These are phyloP conservation scores for Nannochloropsis oceanica DNA, from an alignment of 108 stramenopile species.

Conservation along the genomic window DNA sequence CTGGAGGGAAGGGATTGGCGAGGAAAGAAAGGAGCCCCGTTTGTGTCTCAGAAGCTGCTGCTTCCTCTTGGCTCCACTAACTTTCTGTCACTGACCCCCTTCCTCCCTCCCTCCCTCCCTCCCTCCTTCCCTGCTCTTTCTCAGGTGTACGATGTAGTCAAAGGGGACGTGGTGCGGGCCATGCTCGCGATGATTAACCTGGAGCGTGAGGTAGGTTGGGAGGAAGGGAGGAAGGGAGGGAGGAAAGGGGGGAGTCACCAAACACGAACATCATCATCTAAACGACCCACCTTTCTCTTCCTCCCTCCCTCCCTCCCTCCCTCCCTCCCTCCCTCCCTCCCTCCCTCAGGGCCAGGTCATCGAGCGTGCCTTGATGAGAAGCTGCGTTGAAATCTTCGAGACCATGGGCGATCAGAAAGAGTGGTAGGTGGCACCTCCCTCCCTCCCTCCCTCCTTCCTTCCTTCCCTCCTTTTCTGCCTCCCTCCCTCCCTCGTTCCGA, in stretches of 20 bases:
- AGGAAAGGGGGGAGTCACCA: background rate
- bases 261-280: too few species aligned
- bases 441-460: background rate
- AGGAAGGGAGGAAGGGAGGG: background rate
- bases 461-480: background rate
- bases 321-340: background rate
- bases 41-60: too few species aligned
- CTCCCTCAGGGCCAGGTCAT: slow-evolving; percentile 58
- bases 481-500: too few species aligned
- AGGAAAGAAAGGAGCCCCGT: background rate
- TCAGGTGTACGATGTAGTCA: slow-evolving; percentile 83
- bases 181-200: slow-evolving; percentile 79
- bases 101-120: background rate
- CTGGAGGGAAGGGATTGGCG: background rate
- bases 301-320: background rate
- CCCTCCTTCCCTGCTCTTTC: background rate
- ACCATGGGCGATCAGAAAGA: slow-evolving; percentile 53
- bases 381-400: slow-evolving; percentile 85
- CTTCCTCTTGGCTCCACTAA: too few species aligned
- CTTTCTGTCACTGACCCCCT: too few species aligned
- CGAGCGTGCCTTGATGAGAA: slow-evolving; percentile 80
- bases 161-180: slow-evolving; percentile 59
- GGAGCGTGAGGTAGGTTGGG: slow-evolving; percentile 52
- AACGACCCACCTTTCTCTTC: background rate
- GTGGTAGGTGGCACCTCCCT: background rate